Percentiles rank a stretch among this genome's conserved stretches.
phyloP scores from a whole-genome alignment of 2,329 filamentous ascomycete genomes.

The Aspergillus quadricinctus region DNA sequence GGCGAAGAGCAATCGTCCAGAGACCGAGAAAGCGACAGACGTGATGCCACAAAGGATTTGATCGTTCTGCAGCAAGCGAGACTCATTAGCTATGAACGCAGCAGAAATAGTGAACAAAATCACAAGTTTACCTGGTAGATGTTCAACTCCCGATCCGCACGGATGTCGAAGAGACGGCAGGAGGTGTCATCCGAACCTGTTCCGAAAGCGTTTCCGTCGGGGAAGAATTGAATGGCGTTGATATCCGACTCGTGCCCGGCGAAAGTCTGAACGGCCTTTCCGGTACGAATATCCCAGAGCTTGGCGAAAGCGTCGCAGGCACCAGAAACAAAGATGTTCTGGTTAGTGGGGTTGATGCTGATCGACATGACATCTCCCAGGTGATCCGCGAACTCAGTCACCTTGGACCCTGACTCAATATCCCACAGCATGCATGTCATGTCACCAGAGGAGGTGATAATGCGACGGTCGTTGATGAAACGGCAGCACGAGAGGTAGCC shows the following conservation, averaged over 20 bases:
- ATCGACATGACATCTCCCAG: slow-evolving; percentile 99
- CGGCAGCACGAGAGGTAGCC: slow-evolving; percentile 97
- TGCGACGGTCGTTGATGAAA: slow-evolving; percentile 97
- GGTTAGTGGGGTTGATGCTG: slow-evolving; percentile 98
- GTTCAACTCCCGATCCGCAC: slow-evolving; percentile 78
- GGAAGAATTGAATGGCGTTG: slow-evolving; percentile 99
- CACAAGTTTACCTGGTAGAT: slow-evolving; percentile 56
- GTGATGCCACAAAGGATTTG: slow-evolving; percentile 97
- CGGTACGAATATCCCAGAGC: slow-evolving; percentile 96
- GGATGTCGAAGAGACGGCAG: slow-evolving; percentile 95
- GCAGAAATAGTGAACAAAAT: neutral
- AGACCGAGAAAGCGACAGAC: slow-evolving; percentile 96
- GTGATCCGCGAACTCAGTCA: slow-evolving; percentile 97
- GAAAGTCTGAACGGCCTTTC: slow-evolving; percentile 98
- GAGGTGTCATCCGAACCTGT: slow-evolving; percentile 97
- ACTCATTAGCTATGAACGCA: slow-evolving; percentile 4
- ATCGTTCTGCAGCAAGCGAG: slow-evolving; percentile 63
- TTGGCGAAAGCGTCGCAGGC: slow-evolving; percentile 98
- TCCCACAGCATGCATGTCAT: slow-evolving; percentile 99
- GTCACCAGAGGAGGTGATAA: slow-evolving; percentile 95
- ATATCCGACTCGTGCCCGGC: slow-evolving; percentile 98
- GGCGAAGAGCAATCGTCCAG: slow-evolving; percentile 88
- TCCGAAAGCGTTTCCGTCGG: slow-evolving; percentile 95
- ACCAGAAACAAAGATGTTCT: slow-evolving; percentile 99
- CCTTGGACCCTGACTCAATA: slow-evolving; percentile 94